Evolutionary conservation across 2,329 filamentous ascomycete genomes (phyloP), one percentile per base, ranked within the genome.

Genomic region (Colletotrichum salicis): DNA sequence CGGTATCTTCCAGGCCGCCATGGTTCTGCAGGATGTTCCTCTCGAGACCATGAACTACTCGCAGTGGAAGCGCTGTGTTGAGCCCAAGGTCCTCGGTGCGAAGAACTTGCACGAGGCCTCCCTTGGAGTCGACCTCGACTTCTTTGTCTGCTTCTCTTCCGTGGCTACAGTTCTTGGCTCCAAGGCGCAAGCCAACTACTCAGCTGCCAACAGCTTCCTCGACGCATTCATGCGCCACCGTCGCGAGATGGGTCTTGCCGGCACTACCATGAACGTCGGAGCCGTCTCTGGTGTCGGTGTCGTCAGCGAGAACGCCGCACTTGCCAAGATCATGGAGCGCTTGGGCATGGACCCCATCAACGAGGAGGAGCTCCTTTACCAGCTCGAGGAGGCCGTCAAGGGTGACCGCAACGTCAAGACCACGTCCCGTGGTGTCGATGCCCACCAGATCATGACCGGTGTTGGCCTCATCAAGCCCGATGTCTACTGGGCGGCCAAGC

Each of bases 1-100:
- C 5, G 84, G 84, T 54, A 75, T 84, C 12, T 75, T 86, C 48
- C 83, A 85, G 59, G 76, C 78, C 5, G 79, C 84, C 19, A 82
- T 84, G 81, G 81, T 83, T 12, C 74, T 77, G 13, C 67, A 74
- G n/a, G 76, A 78, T n/a, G 37, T 54, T 6, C 60, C 72, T 8
- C 61, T 78, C 12, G 69, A 72, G 51, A 72, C 57, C 15, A 82
- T 83, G 80, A 77, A 69, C 15, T 63, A 74, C 55, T 63, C 73
- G 3, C 64, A 78, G 7, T 83, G 76, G 76, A 64, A 73, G 19
- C 63, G 69, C 1, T 74, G 73, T 33, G 66, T 77, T 31, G 58
- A 68, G 29, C 78, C 79, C 24, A 84, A 84, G 71, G 77, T 80
- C 13, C 48, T 74, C 15, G 81, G 80, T 3, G 77, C 80, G 7